phyloP scores from a whole-genome alignment of 164 flowering plant species.

The Nymphaea thermarum region DNA sequence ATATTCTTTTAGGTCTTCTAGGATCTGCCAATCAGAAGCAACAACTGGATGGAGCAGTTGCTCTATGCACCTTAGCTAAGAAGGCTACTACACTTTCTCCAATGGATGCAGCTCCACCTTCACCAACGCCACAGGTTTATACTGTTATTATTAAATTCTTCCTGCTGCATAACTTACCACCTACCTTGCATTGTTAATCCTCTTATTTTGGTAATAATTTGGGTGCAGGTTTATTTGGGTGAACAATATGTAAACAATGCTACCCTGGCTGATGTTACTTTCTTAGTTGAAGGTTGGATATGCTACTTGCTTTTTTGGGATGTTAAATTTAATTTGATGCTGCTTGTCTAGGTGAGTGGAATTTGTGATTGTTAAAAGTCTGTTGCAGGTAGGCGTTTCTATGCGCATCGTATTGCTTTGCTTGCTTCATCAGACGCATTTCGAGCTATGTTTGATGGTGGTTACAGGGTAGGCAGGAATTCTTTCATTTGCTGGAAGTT shows the following conservation, averaged over 20 bases:
- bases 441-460: constrained; percentile 99
- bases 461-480: constrained; percentile 60
- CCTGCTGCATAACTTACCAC: neutral
- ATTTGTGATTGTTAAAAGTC: neutral
- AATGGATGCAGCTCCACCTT: constrained; percentile 92
- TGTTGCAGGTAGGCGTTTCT: constrained; percentile 57
- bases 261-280: constrained; percentile 86
- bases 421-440: constrained; percentile 98
- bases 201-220: constrained; percentile 1
- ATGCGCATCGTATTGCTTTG: constrained; percentile 88
- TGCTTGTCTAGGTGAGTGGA: neutral
- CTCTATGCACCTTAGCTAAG: constrained; percentile 65
- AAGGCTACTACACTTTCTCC: constrained; percentile 74
- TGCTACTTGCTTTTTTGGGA: neutral
- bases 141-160: neutral
- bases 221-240: constrained; percentile 86
- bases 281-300: constrained; percentile 76
- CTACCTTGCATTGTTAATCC: neutral
- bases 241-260: constrained; percentile 82
- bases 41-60: constrained; percentile 82
- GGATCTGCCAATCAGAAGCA: constrained; percentile 50
- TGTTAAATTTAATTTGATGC: neutral
- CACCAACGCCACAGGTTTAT: constrained; percentile 82
- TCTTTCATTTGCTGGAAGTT: neutral
- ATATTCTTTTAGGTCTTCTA: constrained; percentile 75